Base-by-base conservation (phyloP, 345 rosid species). In the Tarenaya hassleriana region DNA sequence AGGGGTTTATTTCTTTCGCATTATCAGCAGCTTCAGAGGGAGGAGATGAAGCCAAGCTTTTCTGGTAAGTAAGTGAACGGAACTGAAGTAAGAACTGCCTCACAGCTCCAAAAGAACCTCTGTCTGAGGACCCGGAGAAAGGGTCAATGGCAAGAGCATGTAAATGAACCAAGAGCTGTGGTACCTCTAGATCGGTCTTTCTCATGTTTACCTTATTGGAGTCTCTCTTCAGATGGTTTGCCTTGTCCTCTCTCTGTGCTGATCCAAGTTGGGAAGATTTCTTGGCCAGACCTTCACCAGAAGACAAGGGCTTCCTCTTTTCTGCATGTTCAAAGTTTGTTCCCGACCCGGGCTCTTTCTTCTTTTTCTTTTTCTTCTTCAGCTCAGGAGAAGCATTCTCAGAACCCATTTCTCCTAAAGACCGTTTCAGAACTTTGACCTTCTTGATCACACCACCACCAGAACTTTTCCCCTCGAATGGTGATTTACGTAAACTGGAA, bases 81-180 rank as follows among this genome's bases (percentile, higher is more conserved):
- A 77, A 94, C 21, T 61, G 85, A 66, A 83, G 69, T 66, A 94
- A 80, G 56, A 79, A 78, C 42, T 66, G 76, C 79, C 67, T 57
- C 27, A 78, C 58, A 60, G 62, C 55, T 49, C 76, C 58, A 52
- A 79, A 77, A 34, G 71, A 61, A 34, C 69, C 61, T 62, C 77
- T 73, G 63, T 75, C 86, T 18, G 66, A 48, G 29, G 61, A 51
- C 41, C 78, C 92, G 63, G 66, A 69, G 55, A 81, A 81, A 34
- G 88, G 97, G 72, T 83, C 72, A 16, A 83, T 70, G 32, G 97
- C 94, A 57, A 94, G 76, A 41, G 77, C 75, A 65, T 78, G 87
- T 69, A 94, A 72, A 73, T 79, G 82, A 52, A 56, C 64, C 71
- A 94, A 69, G 42, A 85, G 55, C 51, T 85, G 81, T 29, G 66